Percentiles rank a stretch among this genome's conserved stretches.
These are phyloP conservation scores for Mycena maculata DNA, from an alignment of 768 basidiomycete genomes.

Conservation along the genomic window DNA sequence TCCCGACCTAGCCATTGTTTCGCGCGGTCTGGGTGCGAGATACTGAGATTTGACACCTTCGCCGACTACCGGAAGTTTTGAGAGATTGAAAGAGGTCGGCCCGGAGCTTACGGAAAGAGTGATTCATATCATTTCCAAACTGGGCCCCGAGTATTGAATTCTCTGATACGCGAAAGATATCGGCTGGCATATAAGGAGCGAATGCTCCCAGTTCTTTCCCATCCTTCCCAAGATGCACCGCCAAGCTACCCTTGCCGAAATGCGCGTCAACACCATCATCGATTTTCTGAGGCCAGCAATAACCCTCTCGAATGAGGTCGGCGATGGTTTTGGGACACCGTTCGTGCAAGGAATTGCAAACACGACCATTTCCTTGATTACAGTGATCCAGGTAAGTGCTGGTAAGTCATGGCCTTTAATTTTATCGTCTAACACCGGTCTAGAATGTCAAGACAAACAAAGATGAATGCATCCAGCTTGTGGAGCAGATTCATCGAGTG, in stretches of 20 bases:
- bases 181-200: no score
- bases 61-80: no score
- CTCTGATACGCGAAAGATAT: no score
- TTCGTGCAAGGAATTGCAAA: neutral
- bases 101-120: no score
- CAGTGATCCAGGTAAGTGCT: neutral
- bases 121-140: no score
- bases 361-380: neutral
- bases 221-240: neutral
- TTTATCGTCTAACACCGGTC: no score
- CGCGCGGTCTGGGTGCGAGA: no score
- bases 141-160: no score
- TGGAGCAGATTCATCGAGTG: slow-evolving; percentile 1
- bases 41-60: no score
- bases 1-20: no score
- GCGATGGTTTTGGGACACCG: neutral
- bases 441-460: slow-evolving; percentile 4
- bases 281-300: neutral
- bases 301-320: neutral
- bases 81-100: no score
- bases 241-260: neutral
- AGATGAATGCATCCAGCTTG: neutral
- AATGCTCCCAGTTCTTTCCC: no score
- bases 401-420: neutral
- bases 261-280: neutral